Conservation (phyloP, 805 yeast genomes). For the Tetrapisispora taiwanensis region DNA sequence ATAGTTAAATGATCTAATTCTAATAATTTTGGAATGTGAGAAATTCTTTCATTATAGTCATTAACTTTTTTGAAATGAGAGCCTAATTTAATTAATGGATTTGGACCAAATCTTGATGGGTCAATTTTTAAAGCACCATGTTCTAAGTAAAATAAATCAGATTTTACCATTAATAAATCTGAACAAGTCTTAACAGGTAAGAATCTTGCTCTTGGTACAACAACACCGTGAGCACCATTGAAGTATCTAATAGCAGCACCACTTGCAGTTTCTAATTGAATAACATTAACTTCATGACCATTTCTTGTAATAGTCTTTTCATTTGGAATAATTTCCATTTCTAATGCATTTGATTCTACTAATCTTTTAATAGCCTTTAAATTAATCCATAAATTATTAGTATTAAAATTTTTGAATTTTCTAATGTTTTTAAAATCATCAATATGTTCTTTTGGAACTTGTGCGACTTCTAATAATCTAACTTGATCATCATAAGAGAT, state of each 20-base stretch:
- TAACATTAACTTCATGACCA: slow-evolving; percentile 76
- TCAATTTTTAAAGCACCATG: slow-evolving; percentile 86
- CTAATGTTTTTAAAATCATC: slow-evolving; percentile 97
- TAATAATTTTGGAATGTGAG: slow-evolving; percentile 82
- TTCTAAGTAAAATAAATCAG: slow-evolving; percentile 81
- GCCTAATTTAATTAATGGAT: slow-evolving; percentile 92
- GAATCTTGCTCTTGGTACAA: slow-evolving; percentile 95
- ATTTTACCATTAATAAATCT: slow-evolving; percentile 86
- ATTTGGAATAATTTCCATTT: slow-evolving; percentile 94
- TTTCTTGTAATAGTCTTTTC: slow-evolving; percentile 63
- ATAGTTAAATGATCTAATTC: slow-evolving; percentile 96
- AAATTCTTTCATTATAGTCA: slow-evolving; percentile 76
- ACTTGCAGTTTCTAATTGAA: slow-evolving; percentile 96
- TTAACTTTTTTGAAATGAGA: slow-evolving; percentile 93
- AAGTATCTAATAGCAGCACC: slow-evolving; percentile 98
- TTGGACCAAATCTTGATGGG: slow-evolving; percentile 76
- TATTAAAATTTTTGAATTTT: slow-evolving; percentile 96
- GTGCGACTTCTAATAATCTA: slow-evolving; percentile 80
- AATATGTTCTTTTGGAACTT: slow-evolving; percentile 96
- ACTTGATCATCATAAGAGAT: slow-evolving; percentile 93
- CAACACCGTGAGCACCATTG: slow-evolving; percentile 91
- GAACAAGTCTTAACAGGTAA: slow-evolving; percentile 97
- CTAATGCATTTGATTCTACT: slow-evolving; percentile 70
- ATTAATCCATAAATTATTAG: slow-evolving; percentile 96
- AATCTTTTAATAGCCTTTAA: slow-evolving; percentile 88